A percentile compares a stretch with the other conserved stretches of the same genome.
phyloP scores from a whole-genome alignment of 495 filamentous ascomycete genomes.

The Astrothelium subdiscretum region DNA sequence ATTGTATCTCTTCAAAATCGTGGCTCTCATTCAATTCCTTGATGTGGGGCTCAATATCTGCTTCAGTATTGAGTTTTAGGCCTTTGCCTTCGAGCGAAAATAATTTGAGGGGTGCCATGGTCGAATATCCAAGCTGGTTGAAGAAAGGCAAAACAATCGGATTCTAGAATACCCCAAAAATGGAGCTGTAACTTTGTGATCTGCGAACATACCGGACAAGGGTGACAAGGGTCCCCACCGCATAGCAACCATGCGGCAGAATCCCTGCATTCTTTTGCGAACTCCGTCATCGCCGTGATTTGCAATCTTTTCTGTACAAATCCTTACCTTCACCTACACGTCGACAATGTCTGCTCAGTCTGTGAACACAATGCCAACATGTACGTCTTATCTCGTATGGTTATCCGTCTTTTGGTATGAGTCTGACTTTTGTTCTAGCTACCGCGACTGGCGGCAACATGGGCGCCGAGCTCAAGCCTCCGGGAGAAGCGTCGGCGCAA shows the following conservation, averaged over 20 bases:
- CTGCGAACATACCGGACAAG: not conserved
- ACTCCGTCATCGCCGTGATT: not conserved
- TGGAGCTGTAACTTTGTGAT: not conserved
- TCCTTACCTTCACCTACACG: not conserved
- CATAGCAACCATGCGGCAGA: not conserved
- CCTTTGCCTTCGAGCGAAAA: conserved; percentile 86
- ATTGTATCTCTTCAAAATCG: conserved; percentile 69
- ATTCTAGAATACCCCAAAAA: too few species aligned
- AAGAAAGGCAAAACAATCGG: not conserved
- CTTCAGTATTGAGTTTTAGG: conserved; percentile 79
- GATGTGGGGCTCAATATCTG: conserved; percentile 79
- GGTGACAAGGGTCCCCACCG: too few species aligned
- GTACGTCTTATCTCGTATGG: conserved; percentile 7
- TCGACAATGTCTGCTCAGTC: conserved; percentile 1
- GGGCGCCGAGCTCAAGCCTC: conserved; percentile 30
- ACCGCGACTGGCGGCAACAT: conserved; percentile 29
- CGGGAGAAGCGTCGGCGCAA: conserved; percentile 35
- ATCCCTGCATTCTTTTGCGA: not conserved
- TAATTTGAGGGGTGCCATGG: conserved; percentile 39
- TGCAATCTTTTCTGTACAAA: not conserved
- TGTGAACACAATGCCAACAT: conserved; percentile 15
- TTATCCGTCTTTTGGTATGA: not conserved
- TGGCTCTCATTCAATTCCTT: conserved; percentile 55
- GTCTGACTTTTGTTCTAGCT: conserved; percentile 1
- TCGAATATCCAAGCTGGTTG: not conserved